Conservation (phyloP, 2,329 filamentous ascomycete species). For the Xylaria digitata region DNA sequence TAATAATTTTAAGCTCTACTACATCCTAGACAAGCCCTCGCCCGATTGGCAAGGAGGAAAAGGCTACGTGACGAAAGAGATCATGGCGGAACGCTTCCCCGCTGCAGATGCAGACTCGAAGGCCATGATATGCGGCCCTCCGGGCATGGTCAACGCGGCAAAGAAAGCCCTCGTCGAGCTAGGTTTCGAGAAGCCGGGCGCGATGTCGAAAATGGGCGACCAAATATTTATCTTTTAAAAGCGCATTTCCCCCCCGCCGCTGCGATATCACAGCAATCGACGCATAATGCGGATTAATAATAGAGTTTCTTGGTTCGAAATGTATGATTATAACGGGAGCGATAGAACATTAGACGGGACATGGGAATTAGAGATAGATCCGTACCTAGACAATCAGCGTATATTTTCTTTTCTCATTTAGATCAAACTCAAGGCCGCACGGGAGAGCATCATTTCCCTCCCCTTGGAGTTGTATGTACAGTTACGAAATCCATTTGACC, state of each 20-base stretch:
- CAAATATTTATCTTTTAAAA: slow-evolving; percentile 59
- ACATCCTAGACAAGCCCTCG: slow-evolving; percentile 63
- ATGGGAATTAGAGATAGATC: background rate
- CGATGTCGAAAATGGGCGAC: slow-evolving; percentile 63
- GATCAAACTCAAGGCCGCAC: too few relatives aligned
- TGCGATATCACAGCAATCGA: background rate
- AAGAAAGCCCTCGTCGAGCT: slow-evolving; percentile 62
- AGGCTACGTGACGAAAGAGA: slow-evolving; percentile 63
- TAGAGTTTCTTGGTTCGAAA: background rate
- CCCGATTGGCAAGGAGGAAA: slow-evolving; percentile 60
- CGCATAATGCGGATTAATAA: background rate
- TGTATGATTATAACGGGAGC: slow-evolving; percentile 12
- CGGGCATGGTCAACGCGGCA: slow-evolving; percentile 67
- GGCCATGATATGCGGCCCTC: slow-evolving; percentile 70
- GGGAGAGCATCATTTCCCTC: too few relatives aligned
- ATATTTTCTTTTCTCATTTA: background rate
- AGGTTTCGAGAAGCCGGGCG: slow-evolving; percentile 63
- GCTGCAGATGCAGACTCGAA: slow-evolving; percentile 59
- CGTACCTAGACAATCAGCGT: too few relatives aligned
- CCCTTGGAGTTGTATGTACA: too few relatives aligned
- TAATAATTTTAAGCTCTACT: slow-evolving; percentile 65
- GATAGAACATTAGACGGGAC: slow-evolving; percentile 8
- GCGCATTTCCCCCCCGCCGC: background rate
- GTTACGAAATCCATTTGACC: too few relatives aligned
- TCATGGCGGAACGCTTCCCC: slow-evolving; percentile 64